These are phyloP conservation scores for Phyllosticta citribraziliensis DNA, from an alignment of 2,329 filamentous ascomycete genomes.

Conservation along the genomic window DNA sequence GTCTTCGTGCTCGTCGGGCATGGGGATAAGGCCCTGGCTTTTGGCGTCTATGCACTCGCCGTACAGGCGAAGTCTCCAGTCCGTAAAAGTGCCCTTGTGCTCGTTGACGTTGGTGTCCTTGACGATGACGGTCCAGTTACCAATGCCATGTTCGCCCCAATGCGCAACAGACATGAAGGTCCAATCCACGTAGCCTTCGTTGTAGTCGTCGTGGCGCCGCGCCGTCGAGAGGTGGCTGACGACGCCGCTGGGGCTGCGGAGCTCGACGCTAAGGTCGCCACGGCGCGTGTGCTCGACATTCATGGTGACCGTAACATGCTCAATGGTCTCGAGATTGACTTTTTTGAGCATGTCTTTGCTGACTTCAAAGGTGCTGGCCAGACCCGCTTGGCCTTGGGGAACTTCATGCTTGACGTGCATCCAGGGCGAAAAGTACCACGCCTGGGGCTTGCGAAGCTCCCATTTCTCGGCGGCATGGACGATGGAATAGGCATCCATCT, in stretches of 20 bases:
- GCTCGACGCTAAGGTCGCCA: constrained; percentile 85
- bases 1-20: constrained; percentile 77
- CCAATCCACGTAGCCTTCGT: constrained; percentile 79
- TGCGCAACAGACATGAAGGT: constrained; percentile 98
- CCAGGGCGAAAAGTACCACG: constrained; percentile 92
- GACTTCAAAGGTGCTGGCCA: constrained; percentile 72
- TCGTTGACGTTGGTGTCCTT: constrained; percentile 76
- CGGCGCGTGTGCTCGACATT: constrained; percentile 81
- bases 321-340: constrained; percentile 76
- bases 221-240: constrained; percentile 74
- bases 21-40: constrained; percentile 64
- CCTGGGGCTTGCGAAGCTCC: constrained; percentile 84
- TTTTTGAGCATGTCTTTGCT: constrained; percentile 69
- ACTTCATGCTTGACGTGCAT: constrained; percentile 78
- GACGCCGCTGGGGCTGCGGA: constrained; percentile 73
- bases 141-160: constrained; percentile 83
- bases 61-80: constrained; percentile 94
- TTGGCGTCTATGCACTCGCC: constrained; percentile 72
- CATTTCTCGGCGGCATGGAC: constrained; percentile 80
- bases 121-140: constrained; percentile 84
- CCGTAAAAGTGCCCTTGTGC: constrained; percentile 65
- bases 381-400: constrained; percentile 71
- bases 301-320: constrained; percentile 97
- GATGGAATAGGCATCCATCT: constrained; percentile 77
- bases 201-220: constrained; percentile 57